Conservation (phyloP, 225 moss, liverwort and hornwort genomes). For the Bryoerythrophyllum caledonicum region DNA sequence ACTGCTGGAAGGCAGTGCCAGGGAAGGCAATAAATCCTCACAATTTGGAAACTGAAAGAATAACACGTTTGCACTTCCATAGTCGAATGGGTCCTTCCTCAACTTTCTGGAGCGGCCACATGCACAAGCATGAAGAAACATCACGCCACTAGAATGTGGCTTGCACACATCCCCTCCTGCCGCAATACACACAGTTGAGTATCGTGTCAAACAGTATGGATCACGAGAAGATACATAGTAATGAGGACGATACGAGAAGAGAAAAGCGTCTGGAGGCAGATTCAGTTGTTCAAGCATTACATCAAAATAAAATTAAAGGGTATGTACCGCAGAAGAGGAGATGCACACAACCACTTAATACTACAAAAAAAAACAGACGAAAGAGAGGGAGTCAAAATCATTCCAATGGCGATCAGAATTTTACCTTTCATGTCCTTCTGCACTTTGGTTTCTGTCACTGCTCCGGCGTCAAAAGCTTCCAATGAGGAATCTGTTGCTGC, state of each 20-base stretch:
- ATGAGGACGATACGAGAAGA: conserved; percentile 10
- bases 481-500: conserved; percentile 21
- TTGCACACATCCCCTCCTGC: conserved; percentile 40
- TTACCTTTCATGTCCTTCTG: conserved; percentile 41
- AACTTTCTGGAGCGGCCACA: conserved; percentile 93
- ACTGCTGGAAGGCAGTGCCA: conserved; percentile 50
- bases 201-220: conserved; percentile 28
- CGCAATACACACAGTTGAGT: conserved; percentile 23
- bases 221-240: neutral
- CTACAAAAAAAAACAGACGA: neutral
- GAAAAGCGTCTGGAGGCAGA: conserved; percentile 4
- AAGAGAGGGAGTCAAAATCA: conserved; percentile 5
- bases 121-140: conserved; percentile 95
- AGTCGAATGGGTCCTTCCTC: conserved; percentile 91
- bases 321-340: conserved; percentile 12
- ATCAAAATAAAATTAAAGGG: neutral
- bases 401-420: neutral
- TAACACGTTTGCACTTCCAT: conserved; percentile 79
- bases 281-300: conserved; percentile 12
- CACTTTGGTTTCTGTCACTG: conserved; percentile 29
- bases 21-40: conserved; percentile 73
- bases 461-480: conserved; percentile 27
- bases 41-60: conserved; percentile 88
- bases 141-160: conserved; percentile 86
- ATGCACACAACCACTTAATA: conserved; percentile 17